Conservation (phyloP, 2,329 filamentous ascomycete genomes). For the Xenoacremonium recifei region DNA sequence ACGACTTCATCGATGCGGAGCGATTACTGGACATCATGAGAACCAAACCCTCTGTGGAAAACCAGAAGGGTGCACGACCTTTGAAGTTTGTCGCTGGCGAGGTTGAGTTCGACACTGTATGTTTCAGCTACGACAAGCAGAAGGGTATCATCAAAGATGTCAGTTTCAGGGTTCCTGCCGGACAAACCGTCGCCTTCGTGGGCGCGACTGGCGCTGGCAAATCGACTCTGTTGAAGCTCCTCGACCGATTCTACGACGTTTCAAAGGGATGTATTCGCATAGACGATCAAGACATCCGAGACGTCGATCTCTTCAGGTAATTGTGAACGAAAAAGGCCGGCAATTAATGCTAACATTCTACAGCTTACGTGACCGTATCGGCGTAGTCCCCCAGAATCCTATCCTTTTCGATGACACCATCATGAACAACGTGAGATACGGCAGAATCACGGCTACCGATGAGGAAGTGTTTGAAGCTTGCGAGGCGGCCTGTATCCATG, state of each 20-base stretch:
- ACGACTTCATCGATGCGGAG: conserved; percentile 57
- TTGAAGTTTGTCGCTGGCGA: conserved; percentile 51
- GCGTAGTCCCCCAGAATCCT: conserved; percentile 55
- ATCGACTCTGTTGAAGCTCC: conserved; percentile 56
- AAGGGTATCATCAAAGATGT: conserved; percentile 56
- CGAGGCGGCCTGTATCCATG: conserved; percentile 55
- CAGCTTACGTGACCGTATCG: conserved; percentile 53
- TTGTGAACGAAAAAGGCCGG: not conserved
- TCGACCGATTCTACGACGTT: conserved; percentile 60
- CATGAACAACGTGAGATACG: conserved; percentile 59
- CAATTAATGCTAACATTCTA: conserved; percentile 18
- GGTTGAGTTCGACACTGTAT: conserved; percentile 54
- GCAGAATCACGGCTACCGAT: conserved; percentile 51
- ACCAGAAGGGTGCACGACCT: conserved; percentile 48
- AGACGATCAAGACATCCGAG: conserved; percentile 55
- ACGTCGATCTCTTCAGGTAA: conserved; percentile 50
- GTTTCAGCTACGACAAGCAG: conserved; percentile 59
- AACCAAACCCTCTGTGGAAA: conserved; percentile 54
- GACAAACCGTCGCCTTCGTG: conserved; percentile 58
- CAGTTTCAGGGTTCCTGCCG: conserved; percentile 48
- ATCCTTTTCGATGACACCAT: conserved; percentile 58
- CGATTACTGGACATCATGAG: conserved; percentile 57
- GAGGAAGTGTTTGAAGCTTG: conserved; percentile 56
- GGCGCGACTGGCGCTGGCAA: conserved; percentile 60
- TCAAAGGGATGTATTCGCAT: conserved; percentile 51